A percentile compares a stretch with the other conserved stretches of the same genome.
Conservation (phyloP, 2,329 filamentous ascomycete species). For the Alternaria novae-zelandiae region DNA sequence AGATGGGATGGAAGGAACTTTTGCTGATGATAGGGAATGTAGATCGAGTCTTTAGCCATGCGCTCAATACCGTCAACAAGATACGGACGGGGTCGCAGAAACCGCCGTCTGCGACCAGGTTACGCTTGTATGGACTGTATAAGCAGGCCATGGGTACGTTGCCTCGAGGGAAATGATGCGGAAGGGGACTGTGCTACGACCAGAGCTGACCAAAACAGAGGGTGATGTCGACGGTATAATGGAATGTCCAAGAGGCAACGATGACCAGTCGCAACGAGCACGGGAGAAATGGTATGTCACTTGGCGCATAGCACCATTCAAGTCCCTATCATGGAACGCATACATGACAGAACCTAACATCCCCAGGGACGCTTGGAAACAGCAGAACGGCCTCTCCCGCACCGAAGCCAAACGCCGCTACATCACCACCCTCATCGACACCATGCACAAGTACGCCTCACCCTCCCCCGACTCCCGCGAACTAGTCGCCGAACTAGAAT, state of each 20-base stretch:
- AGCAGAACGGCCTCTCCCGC: conserved; percentile 79
- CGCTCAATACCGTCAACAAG: conserved; percentile 97
- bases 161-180: not conserved
- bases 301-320: conserved; percentile 58
- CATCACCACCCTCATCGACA: conserved; percentile 91
- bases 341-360: not conserved
- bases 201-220: conserved; percentile 59
- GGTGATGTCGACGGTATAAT: conserved; percentile 95
- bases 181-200: not conserved
- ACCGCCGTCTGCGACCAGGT: conserved; percentile 81
- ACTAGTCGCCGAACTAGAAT: conserved; percentile 93
- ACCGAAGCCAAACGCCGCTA: conserved; percentile 95
- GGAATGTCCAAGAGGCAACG: conserved; percentile 71
- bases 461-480: conserved; percentile 84
- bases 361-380: conserved; percentile 87
- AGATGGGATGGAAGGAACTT: not conserved
- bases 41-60: conserved; percentile 99
- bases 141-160: conserved; percentile 88
- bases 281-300: conserved; percentile 69
- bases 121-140: conserved; percentile 96
- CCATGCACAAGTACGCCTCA: conserved; percentile 93
- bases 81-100: conserved; percentile 92
- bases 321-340: not conserved
- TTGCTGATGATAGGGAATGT: conserved; percentile 2
- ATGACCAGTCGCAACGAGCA: conserved; percentile 60